Base-by-base conservation (phyloP, 2,329 filamentous ascomycete genomes). In the Lachnellula occidentalis region DNA sequence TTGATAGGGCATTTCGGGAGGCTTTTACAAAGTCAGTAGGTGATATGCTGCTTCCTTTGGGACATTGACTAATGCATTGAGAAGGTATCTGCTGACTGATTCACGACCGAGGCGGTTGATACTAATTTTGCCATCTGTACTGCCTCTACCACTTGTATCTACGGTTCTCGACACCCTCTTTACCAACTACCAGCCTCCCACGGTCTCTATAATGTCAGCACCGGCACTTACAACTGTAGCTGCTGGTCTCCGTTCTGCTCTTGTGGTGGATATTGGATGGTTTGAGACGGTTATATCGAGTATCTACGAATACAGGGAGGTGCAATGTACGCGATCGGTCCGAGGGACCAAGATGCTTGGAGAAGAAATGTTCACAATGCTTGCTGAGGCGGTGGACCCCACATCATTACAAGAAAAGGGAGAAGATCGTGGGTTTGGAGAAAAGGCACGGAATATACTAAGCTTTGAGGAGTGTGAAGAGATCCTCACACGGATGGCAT, bases 231-330 rank as follows among this genome's bases (percentile, higher is more conserved):
- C 84, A 1, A 77, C 87, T 6, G 81, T 92, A 3, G 87, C 87
- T 7, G 91, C 92, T 5, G 94, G 94, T 0, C 75, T 95, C 41
- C 84, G 94, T 14, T 90, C 89, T n/a, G 90, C 87, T 1, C 71
- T 99, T 42, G 83, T 97, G 0, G 78, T 99, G 37, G 91, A 99
- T 66, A 79, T 99, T 57, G 94, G 92, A 43, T 99, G 94, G 94
- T 80, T 85, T 42, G 94, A 97, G 71, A 95, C 92, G 0, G 80
- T 86, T 0, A 82, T 95, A 21, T 95, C 90, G 0, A 88, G 86
- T 5, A 79, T 97, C 6, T 97, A 92, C 67, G 94, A 99, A 72
- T 96, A 91, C 69, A 85, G 89, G 51, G 91, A 95, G 69, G 82
- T 96, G 1, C 77, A 79, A 15, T 83, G 82, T 51, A 81, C 78